phyloP scores from a whole-genome alignment of 371 early-diverging fungal genomes.

The Actinomortierella wolfii region DNA sequence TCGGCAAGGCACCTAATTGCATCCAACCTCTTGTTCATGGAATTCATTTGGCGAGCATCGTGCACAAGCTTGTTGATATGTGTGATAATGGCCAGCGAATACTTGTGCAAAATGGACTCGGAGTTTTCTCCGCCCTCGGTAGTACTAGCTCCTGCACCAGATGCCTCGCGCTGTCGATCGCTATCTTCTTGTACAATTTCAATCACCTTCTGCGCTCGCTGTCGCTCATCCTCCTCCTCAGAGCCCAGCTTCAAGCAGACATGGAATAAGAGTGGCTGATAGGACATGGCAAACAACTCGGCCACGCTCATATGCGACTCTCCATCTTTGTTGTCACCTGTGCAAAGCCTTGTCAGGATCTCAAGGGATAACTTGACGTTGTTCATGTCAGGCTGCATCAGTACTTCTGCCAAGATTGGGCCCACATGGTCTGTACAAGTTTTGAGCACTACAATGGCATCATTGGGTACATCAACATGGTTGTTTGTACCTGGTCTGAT shows the following conservation, averaged over 20 bases:
- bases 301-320: slow-evolving; percentile 6
- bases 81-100: slow-evolving; percentile 35
- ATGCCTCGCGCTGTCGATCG: too few relatives aligned
- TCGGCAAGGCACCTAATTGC: slow-evolving; percentile 21
- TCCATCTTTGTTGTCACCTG: slow-evolving; percentile 7
- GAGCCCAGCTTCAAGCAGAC: slow-evolving; percentile 25
- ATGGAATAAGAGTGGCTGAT: slow-evolving; percentile 14
- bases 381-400: slow-evolving; percentile 15
- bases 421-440: slow-evolving; percentile 23
- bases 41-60: slow-evolving; percentile 8
- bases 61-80: slow-evolving; percentile 23
- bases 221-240: slow-evolving; percentile 11
- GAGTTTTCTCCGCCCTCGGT: background rate
- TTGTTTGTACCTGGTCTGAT: background rate
- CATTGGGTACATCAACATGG: slow-evolving; percentile 5
- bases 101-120: background rate
- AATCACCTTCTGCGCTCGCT: slow-evolving; percentile 15
- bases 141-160: slow-evolving; percentile 7
- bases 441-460: slow-evolving; percentile 6
- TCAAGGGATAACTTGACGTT: slow-evolving; percentile 12
- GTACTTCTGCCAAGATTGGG: slow-evolving; percentile 22
- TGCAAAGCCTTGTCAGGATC: slow-evolving; percentile 14
- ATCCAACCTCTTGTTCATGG: slow-evolving; percentile 20
- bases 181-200: slow-evolving; percentile 11
- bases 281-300: slow-evolving; percentile 17